Conservation (phyloP, 495 filamentous ascomycete species). For the Parachaetomium inaequale region DNA sequence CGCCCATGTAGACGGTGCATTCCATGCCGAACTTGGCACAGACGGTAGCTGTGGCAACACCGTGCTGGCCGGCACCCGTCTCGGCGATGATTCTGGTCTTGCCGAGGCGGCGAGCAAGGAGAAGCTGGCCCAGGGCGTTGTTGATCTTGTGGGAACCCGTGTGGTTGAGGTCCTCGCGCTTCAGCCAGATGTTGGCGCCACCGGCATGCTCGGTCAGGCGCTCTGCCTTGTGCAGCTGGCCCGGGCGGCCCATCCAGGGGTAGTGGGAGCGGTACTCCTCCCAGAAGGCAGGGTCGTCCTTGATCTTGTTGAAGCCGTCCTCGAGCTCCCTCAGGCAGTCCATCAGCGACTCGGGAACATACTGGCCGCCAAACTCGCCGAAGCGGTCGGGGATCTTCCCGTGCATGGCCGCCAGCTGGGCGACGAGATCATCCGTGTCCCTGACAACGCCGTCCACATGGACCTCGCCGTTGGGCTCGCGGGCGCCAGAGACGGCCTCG, state of each 20-base stretch:
- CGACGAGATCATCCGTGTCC: slow-evolving; percentile 42
- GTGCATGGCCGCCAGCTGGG: slow-evolving; percentile 45
- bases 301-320: slow-evolving; percentile 80
- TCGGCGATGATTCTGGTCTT: slow-evolving; percentile 95
- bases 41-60: slow-evolving; percentile 92
- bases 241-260: slow-evolving; percentile 94
- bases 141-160: slow-evolving; percentile 94
- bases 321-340: slow-evolving; percentile 91
- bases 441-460: slow-evolving; percentile 50
- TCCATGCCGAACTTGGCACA: slow-evolving; percentile 96
- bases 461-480: slow-evolving; percentile 51
- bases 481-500: slow-evolving; percentile 55
- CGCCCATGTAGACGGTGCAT: slow-evolving; percentile 95
- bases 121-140: slow-evolving; percentile 85
- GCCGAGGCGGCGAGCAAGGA: slow-evolving; percentile 74
- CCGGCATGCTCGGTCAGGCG: slow-evolving; percentile 83
- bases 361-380: slow-evolving; percentile 97
- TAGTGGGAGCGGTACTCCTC: slow-evolving; percentile 96
- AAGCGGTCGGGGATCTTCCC: slow-evolving; percentile 75
- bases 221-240: slow-evolving; percentile 83
- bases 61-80: slow-evolving; percentile 94
- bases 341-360: slow-evolving; percentile 97
- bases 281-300: slow-evolving; percentile 89
- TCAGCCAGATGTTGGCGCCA: slow-evolving; percentile 92
- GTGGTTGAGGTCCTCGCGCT: slow-evolving; percentile 91